These are phyloP conservation scores for Podila epigama DNA, from an alignment of 192 early-diverging fungal genomes.

Conservation along the genomic window DNA sequence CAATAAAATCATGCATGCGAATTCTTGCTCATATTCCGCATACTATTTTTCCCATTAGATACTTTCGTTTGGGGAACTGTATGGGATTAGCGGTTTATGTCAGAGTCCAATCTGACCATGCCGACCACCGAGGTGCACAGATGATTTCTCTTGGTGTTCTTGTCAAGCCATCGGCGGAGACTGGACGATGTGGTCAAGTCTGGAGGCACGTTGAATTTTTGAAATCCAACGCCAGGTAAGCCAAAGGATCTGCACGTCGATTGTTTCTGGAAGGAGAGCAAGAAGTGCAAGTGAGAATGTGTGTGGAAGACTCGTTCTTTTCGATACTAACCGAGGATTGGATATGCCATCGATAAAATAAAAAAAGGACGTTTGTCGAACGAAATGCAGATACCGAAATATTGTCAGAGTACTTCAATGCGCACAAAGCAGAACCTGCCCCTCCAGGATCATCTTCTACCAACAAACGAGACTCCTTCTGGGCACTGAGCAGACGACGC, in stretches of 20 bases:
- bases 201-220: constrained; percentile 59
- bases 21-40: no score
- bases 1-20: no score
- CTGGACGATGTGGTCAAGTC: constrained; percentile 54
- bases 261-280: background rate
- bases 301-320: background rate
- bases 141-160: constrained; percentile 61
- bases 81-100: constrained; percentile 57
- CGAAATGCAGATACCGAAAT: constrained; percentile 6
- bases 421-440: constrained; percentile 10
- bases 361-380: constrained; percentile 4
- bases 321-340: background rate
- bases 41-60: constrained; percentile 50
- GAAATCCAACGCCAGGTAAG: constrained; percentile 47
- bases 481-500: constrained; percentile 13
- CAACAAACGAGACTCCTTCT: constrained; percentile 31
- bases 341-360: background rate
- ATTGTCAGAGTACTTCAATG: constrained; percentile 16
- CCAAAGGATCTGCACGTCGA: background rate
- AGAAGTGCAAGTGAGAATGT: background rate
- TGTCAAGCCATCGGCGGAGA: constrained; percentile 49
- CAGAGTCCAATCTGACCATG: constrained; percentile 41
- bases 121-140: constrained; percentile 56
- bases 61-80: constrained; percentile 50
- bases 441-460: constrained; percentile 11